Evolutionary conservation across 2,329 filamentous ascomycete genomes (phyloP).

Genomic region (Eutypa lata): DNA sequence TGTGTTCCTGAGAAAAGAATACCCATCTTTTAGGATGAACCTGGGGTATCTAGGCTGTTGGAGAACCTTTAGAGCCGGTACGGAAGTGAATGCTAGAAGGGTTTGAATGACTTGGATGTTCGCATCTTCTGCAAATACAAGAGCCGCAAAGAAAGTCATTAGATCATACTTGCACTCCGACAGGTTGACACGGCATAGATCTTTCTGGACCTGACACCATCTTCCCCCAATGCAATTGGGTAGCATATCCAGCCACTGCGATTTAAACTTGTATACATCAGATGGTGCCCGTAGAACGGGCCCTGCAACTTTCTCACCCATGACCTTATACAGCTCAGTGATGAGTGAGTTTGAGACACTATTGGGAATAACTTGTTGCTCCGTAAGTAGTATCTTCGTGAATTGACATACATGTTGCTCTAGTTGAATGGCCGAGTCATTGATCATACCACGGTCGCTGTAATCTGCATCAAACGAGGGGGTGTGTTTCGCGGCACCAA

Average conservation of each 20-base stretch:
- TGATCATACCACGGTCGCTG: conserved; percentile 22
- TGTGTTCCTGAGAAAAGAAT: neutral
- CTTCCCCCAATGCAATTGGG: conserved; percentile 9
- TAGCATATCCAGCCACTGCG: conserved; percentile 2
- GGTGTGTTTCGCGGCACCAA: conserved; percentile 36
- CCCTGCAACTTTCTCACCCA: neutral
- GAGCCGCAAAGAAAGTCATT: conserved; percentile 24
- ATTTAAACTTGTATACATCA: neutral
- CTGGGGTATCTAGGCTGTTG: conserved; percentile 1
- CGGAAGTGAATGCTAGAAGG: conserved; percentile 27
- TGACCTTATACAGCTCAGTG: neutral
- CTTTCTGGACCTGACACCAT: conserved; percentile 20
- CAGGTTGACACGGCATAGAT: conserved; percentile 7
- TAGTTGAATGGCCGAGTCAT: neutral
- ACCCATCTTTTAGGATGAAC: conserved; percentile 14
- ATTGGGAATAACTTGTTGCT: neutral
- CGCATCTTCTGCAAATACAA: conserved; percentile 19
- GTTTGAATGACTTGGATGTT: conserved; percentile 23
- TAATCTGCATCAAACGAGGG: conserved; percentile 29
- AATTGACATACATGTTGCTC: conserved; percentile 1
- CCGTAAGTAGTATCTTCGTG: neutral
- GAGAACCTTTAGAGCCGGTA: conserved; percentile 9
- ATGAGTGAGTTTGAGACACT: neutral
- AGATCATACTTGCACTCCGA: conserved; percentile 20
- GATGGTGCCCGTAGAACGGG: neutral